Evolutionary conservation across 306 rosid genomes (phyloP).

Genomic region (Biancaea sappan): DNA sequence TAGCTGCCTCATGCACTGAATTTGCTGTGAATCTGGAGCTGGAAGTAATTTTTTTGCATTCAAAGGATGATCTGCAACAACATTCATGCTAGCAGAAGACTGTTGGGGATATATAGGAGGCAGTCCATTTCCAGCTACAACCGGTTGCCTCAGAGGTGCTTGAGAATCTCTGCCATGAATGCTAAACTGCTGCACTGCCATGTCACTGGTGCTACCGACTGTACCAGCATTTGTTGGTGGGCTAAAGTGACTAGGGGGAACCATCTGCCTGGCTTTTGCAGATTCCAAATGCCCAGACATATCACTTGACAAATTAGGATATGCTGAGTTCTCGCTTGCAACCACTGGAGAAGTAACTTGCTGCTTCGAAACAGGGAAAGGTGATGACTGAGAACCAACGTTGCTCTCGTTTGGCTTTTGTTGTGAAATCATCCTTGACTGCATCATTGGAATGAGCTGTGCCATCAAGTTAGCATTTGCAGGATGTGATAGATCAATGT

Average conservation of each 20-base stretch:
- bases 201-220: slow-evolving; percentile 53
- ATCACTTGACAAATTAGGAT: slow-evolving; percentile 75
- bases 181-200: slow-evolving; percentile 62
- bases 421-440: slow-evolving; percentile 71
- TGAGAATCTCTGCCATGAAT: slow-evolving; percentile 81
- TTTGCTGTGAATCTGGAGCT: slow-evolving; percentile 60
- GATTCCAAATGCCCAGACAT: slow-evolving; percentile 67
- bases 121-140: slow-evolving; percentile 66
- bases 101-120: slow-evolving; percentile 63
- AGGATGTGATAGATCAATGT: slow-evolving; percentile 83
- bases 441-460: slow-evolving; percentile 74
- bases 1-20: slow-evolving; percentile 59
- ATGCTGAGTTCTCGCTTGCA: slow-evolving; percentile 73
- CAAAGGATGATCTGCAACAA: slow-evolving; percentile 57
- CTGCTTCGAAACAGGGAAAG: slow-evolving; percentile 73
- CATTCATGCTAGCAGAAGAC: slow-evolving; percentile 57
- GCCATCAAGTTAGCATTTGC: slow-evolving; percentile 70
- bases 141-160: slow-evolving; percentile 59
- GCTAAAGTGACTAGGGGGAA: slow-evolving; percentile 63
- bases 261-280: slow-evolving; percentile 68
- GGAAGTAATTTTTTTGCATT: slow-evolving; percentile 49
- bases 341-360: slow-evolving; percentile 68
- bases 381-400: slow-evolving; percentile 62
- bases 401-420: slow-evolving; percentile 64
- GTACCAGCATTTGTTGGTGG: slow-evolving; percentile 52